Evolutionary conservation across 2,329 filamentous ascomycete species (phyloP).

Genomic region (Diaporthe destruens): DNA sequence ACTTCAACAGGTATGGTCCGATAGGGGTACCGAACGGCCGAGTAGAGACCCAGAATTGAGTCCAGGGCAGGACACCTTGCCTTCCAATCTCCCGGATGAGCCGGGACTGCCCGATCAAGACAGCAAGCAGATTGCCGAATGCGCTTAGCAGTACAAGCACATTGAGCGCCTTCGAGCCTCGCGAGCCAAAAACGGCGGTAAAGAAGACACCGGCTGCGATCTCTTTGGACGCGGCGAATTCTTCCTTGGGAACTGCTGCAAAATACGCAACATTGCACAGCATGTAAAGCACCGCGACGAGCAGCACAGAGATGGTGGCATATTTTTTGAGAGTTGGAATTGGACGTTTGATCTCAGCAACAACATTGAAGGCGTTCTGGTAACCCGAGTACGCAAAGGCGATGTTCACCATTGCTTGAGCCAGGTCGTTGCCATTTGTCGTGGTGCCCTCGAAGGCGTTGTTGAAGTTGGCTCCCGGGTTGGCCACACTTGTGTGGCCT

Average conservation of each 20-base stretch:
- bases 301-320: constrained; percentile 61
- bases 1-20: constrained; percentile 70
- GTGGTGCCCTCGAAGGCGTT: constrained; percentile 19
- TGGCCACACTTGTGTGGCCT: constrained; percentile 13
- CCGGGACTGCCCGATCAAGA: constrained; percentile 66
- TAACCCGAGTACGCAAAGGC: constrained; percentile 71
- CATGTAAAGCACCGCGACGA: constrained; percentile 68
- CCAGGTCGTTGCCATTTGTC: constrained; percentile 39
- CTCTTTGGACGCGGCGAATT: constrained; percentile 65
- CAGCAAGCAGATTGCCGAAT: constrained; percentile 70
- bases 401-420: constrained; percentile 66
- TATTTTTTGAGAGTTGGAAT: constrained; percentile 65
- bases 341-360: constrained; percentile 73
- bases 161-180: constrained; percentile 65
- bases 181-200: constrained; percentile 65
- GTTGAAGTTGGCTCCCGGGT: constrained; percentile 18
- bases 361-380: constrained; percentile 71
- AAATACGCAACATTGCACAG: constrained; percentile 73
- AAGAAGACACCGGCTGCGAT: constrained; percentile 68
- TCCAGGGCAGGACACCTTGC: constrained; percentile 72
- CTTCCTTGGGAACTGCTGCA: constrained; percentile 65
- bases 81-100: constrained; percentile 72
- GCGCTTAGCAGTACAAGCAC: constrained; percentile 68
- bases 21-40: constrained; percentile 73
- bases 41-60: constrained; percentile 72